Percentiles rank a stretch among this genome's conserved stretches.
These are phyloP conservation scores for Aureobasidium sp. DNA, from an alignment of 2,329 filamentous ascomycete genomes.

Conservation along the genomic window DNA sequence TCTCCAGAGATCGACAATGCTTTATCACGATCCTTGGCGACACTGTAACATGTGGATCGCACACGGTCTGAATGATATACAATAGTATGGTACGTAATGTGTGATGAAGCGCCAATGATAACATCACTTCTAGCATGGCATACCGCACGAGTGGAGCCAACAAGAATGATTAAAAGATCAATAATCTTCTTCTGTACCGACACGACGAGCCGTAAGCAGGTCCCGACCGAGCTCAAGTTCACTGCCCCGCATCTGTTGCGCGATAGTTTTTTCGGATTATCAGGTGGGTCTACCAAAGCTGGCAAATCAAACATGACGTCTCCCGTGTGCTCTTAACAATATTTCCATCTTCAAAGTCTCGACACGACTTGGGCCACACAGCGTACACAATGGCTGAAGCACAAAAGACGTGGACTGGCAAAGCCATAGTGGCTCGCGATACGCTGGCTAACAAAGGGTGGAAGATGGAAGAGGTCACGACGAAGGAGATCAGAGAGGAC, in stretches of 20 bases:
- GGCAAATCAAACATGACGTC: slow-evolving; percentile 13
- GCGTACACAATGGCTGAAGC: background rate
- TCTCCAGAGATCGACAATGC: no score
- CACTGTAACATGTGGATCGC: no score
- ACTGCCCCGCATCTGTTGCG: background rate
- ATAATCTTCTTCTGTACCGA: background rate
- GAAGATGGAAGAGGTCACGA: slow-evolving; percentile 34
- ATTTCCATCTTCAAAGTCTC: slow-evolving; percentile 24
- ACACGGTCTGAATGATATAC: no score
- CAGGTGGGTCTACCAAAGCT: background rate
- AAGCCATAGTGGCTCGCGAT: slow-evolving; percentile 35
- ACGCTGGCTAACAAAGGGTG: slow-evolving; percentile 33
- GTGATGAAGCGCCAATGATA: background rate
- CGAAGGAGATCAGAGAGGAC: slow-evolving; percentile 34
- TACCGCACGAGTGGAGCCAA: background rate
- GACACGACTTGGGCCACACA: slow-evolving; percentile 20
- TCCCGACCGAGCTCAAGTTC: background rate
- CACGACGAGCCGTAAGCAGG: slow-evolving; percentile 1
- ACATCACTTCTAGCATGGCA: no score
- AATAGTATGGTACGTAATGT: no score
- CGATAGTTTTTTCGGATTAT: background rate
- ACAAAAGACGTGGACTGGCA: slow-evolving; percentile 20
- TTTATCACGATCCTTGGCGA: no score
- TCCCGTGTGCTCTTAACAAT: slow-evolving; percentile 23
- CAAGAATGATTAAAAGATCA: background rate